A percentile compares a stretch with the other conserved stretches of the same genome.
These are phyloP conservation scores for Euphorbia celastroides DNA, from an alignment of 441 rosid species.

Conservation along the genomic window DNA sequence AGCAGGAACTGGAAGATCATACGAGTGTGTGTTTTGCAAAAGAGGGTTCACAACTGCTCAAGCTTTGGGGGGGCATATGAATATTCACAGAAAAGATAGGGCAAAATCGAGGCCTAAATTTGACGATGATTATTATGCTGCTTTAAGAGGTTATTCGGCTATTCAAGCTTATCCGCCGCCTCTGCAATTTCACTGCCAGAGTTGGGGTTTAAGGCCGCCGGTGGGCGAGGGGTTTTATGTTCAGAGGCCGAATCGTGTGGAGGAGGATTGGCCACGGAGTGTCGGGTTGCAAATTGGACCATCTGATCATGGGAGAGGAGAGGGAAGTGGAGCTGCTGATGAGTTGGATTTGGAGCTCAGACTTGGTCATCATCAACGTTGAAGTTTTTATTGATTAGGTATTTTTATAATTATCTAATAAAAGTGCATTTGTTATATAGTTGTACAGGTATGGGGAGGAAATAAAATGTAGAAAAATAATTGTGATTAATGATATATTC, in stretches of 20 bases:
- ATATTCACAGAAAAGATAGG: conserved; percentile 59
- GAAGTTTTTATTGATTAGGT: conserved; percentile 4
- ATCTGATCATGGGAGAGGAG: conserved; percentile 15
- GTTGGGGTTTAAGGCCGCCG: conserved; percentile 30
- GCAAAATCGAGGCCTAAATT: conserved; percentile 20
- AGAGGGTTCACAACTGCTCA: conserved; percentile 77
- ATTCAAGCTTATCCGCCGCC: conserved; percentile 22
- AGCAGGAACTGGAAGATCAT: conserved; percentile 33
- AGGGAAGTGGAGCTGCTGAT: conserved; percentile 18
- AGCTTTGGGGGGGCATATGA: conserved; percentile 85
- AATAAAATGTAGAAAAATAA: neutral
- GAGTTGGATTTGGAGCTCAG: conserved; percentile 78
- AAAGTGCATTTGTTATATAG: neutral
- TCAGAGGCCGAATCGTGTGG: conserved; percentile 23
- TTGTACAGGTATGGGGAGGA: conserved; percentile 4
- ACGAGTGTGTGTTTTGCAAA: conserved; percentile 65
- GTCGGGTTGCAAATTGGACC: conserved; percentile 48
- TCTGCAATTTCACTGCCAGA: conserved; percentile 17
- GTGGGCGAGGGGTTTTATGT: conserved; percentile 19
- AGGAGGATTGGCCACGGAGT: conserved; percentile 31
- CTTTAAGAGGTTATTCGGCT: conserved; percentile 28
- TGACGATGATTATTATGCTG: conserved; percentile 20
- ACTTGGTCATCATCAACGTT: conserved; percentile 38
- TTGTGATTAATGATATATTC: neutral
- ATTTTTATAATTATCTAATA: neutral